A percentile compares a stretch with the other conserved stretches of the same genome.
phyloP scores from a whole-genome alignment of 1,284 basidiomycete species.

The Naganishia liquefaciens region DNA sequence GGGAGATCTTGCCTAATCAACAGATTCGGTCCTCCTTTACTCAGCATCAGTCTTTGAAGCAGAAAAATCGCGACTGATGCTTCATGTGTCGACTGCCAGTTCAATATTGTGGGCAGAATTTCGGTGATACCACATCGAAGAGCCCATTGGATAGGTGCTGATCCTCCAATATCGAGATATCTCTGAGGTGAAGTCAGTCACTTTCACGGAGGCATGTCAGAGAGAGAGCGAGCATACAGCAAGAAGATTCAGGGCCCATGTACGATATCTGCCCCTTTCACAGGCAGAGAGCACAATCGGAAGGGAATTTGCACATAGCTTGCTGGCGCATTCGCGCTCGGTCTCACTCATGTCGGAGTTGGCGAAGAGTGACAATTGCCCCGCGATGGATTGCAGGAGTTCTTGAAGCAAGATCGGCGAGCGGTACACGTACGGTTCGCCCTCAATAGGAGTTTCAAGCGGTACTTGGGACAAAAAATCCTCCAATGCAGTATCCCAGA shows the following conservation, averaged over 20 bases:
- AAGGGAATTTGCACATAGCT: constrained; percentile 29
- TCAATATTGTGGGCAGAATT: constrained; percentile 15
- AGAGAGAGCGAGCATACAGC: constrained; percentile 6
- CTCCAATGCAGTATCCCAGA: constrained; percentile 33
- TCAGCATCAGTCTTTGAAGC: constrained; percentile 25
- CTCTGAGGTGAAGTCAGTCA: constrained; percentile 9
- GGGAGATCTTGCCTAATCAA: constrained; percentile 2
- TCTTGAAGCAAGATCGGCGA: constrained; percentile 29
- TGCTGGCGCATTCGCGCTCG: constrained; percentile 5
- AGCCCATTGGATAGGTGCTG: constrained; percentile 25
- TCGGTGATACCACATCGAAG: constrained; percentile 30
- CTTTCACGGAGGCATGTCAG: background rate
- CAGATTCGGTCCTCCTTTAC: constrained; percentile 9
- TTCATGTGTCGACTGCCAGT: constrained; percentile 23
- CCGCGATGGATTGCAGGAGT: constrained; percentile 25
- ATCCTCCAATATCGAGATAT: constrained; percentile 32
- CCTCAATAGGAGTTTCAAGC: background rate
- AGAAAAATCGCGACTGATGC: constrained; percentile 24
- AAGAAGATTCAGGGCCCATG: constrained; percentile 23
- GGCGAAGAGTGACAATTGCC: constrained; percentile 26
- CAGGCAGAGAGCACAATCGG: constrained; percentile 29
- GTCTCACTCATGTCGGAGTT: background rate
- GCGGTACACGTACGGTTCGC: constrained; percentile 27
- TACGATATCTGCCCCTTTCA: constrained; percentile 18
- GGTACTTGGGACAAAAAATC: constrained; percentile 32